These are phyloP conservation scores for Kuraishia cidri DNA, from an alignment of 805 yeast species.

Conservation along the genomic window DNA sequence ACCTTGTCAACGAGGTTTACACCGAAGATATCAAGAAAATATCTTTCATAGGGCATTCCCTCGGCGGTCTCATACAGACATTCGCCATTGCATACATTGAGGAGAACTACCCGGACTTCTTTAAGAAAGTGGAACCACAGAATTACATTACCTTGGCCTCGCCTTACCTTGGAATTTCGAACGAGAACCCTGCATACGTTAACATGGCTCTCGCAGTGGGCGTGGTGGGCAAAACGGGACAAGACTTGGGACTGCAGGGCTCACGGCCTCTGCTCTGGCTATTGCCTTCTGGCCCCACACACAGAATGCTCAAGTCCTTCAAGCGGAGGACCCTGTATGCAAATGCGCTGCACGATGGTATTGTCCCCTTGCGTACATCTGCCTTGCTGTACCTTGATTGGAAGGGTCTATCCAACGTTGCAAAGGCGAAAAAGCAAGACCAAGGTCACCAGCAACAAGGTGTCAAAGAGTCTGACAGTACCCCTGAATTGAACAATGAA, in stretches of 20 bases:
- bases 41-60: slow-evolving; percentile 87
- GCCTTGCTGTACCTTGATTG: slow-evolving; percentile 82
- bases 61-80: slow-evolving; percentile 89
- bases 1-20: slow-evolving; percentile 46
- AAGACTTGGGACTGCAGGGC: slow-evolving; percentile 66
- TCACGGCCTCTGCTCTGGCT: slow-evolving; percentile 62
- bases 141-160: slow-evolving; percentile 81
- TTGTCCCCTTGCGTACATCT: slow-evolving; percentile 88
- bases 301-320: slow-evolving; percentile 53
- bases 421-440: slow-evolving; percentile 16
- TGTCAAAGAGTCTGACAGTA: slow-evolving; percentile 4
- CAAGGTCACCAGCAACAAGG: too few species aligned
- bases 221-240: slow-evolving; percentile 86
- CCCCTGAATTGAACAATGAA: slow-evolving; percentile 1
- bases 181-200: slow-evolving; percentile 82
- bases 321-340: slow-evolving; percentile 77
- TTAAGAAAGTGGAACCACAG: slow-evolving; percentile 55
- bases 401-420: slow-evolving; percentile 55
- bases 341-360: slow-evolving; percentile 87
- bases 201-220: slow-evolving; percentile 83
- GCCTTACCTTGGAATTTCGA: slow-evolving; percentile 80
- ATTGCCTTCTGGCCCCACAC: slow-evolving; percentile 71
- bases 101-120: slow-evolving; percentile 62
- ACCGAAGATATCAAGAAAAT: slow-evolving; percentile 46
- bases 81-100: slow-evolving; percentile 81